phyloP scores from a whole-genome alignment of 768 basidiomycete genomes.

The Tylopilus sp. region DNA sequence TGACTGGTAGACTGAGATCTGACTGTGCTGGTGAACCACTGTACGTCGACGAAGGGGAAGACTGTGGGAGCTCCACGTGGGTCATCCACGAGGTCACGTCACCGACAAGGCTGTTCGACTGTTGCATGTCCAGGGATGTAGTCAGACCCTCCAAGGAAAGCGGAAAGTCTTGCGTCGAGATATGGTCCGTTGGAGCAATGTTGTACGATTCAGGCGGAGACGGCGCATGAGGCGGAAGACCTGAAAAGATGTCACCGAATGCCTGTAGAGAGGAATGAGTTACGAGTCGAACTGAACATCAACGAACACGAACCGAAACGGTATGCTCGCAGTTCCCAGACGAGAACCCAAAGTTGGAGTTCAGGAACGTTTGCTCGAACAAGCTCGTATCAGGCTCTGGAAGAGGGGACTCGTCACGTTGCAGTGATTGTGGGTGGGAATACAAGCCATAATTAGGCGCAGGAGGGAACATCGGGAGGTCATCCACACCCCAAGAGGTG shows the following conservation, averaged over 20 bases:
- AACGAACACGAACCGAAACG: slow-evolving; percentile 12
- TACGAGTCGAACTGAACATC: accelerated
- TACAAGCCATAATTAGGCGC: slow-evolving; percentile 1
- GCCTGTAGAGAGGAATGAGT: slow-evolving; percentile 9
- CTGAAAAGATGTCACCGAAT: slow-evolving; percentile 25
- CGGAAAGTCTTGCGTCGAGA: slow-evolving; percentile 19
- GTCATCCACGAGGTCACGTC: slow-evolving; percentile 7
- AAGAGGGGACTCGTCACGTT: slow-evolving; percentile 44
- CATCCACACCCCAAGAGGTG: slow-evolving; percentile 25
- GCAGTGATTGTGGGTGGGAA: slow-evolving; percentile 25
- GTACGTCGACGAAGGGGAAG: slow-evolving; percentile 41
- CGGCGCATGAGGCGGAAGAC: slow-evolving; percentile 20
- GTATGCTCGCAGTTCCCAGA: slow-evolving; percentile 6
- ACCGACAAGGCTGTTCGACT: slow-evolving; percentile 3
- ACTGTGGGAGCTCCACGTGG: slow-evolving; percentile 20
- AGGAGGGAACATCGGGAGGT: slow-evolving; percentile 24
- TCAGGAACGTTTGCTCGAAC: slow-evolving; percentile 43
- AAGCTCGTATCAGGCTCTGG: slow-evolving; percentile 48
- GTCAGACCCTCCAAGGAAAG: slow-evolving; percentile 6
- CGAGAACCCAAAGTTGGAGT: slow-evolving; percentile 27
- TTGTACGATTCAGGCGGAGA: slow-evolving; percentile 12
- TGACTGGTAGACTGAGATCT: slow-evolving; percentile 27
- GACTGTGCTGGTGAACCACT: slow-evolving; percentile 39
- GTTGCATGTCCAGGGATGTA: slow-evolving; percentile 9
- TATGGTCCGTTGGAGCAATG: slow-evolving; percentile 27